Percentiles rank a stretch among this genome's conserved stretches.
Conservation (phyloP, 306 rosid species). For the Dryas alaskensis region DNA sequence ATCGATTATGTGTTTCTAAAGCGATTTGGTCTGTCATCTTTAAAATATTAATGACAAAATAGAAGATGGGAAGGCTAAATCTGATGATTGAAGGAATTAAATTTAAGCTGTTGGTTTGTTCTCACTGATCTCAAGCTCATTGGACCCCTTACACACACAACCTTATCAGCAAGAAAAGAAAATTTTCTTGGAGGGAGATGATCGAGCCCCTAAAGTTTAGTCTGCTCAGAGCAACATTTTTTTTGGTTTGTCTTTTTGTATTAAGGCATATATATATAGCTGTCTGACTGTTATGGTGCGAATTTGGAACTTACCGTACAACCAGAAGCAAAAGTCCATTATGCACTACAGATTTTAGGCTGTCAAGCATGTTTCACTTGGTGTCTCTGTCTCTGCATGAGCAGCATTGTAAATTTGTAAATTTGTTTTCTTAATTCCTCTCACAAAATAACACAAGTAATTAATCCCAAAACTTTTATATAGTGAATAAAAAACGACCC, state of each 20-base stretch:
- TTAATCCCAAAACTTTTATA: not conserved
- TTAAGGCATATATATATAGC: not conserved
- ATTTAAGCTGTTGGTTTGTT: not conserved
- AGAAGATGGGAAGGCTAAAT: not conserved
- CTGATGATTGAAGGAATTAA: not conserved
- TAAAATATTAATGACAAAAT: not conserved
- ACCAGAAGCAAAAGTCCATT: slow-evolving; percentile 8
- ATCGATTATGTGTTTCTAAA: not conserved
- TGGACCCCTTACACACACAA: too few relatives aligned
- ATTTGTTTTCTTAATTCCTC: not conserved
- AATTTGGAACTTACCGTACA: slow-evolving; percentile 8
- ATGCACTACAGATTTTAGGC: not conserved
- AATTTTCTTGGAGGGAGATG: not conserved
- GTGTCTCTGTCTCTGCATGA: not conserved
- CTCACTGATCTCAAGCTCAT: not conserved
- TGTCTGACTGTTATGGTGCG: not conserved
- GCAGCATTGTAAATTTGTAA: not conserved
- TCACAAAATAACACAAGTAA: not conserved
- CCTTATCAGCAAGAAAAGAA: not conserved
- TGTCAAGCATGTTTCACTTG: slow-evolving; percentile 6
- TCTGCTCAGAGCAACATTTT: not conserved
- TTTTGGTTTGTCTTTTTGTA: slow-evolving; percentile 15
- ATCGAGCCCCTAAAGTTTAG: slow-evolving; percentile 2
- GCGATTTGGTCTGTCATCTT: not conserved
- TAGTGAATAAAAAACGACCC: not conserved